Evolutionary conservation across 306 rosid species (phyloP), one percentile per base, ranked within the genome.

Genomic region (Trichosanthes cucumerina): DNA sequence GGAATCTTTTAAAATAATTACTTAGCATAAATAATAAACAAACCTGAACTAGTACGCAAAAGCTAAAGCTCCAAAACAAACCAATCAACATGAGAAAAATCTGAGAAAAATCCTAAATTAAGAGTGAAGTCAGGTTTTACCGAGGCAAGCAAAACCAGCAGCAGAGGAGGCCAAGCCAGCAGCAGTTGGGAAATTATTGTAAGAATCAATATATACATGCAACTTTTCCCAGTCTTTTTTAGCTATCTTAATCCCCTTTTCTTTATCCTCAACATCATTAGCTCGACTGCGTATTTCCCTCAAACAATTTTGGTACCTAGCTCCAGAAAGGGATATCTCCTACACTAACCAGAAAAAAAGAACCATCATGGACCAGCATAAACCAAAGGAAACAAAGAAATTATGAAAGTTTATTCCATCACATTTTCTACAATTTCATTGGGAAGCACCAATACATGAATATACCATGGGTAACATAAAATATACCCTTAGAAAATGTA

Each of bases 101-200:
- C 12, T 21, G 8, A 36, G 23, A 57, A 18, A 21, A 58, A 7
- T 36, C 12, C 11, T 50, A 76, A 26, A 49, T 52, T 57, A 75
- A 41, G 39, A 62, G 56, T 13, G 70, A 54, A 85, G 21, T 19
- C 53, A 16, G 65, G 43, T 24, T 58, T 81, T 90, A 95, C 98
- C 99, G 23, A 92, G 92, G 80, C 99, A 95, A 79, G 99, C 99
- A 47, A 95, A 81, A 78, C 99, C 99, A 28, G 99, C 99, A 0
- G 99, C 99, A 0, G 99, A 95, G 76, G 99, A 95, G 71, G 99
- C 99, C 81, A 95, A 81, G 82, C 99, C 99, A 41, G 99, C 99
- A 44, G 99, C 99, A 58, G 99, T 95, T 43, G 99, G 99, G 83
- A 95, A 95, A 83, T 95, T 95, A 88, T 95, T 95, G 85, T 83